Conservation (phyloP, 2,329 filamentous ascomycete species). For the Colletotrichum navitas region DNA sequence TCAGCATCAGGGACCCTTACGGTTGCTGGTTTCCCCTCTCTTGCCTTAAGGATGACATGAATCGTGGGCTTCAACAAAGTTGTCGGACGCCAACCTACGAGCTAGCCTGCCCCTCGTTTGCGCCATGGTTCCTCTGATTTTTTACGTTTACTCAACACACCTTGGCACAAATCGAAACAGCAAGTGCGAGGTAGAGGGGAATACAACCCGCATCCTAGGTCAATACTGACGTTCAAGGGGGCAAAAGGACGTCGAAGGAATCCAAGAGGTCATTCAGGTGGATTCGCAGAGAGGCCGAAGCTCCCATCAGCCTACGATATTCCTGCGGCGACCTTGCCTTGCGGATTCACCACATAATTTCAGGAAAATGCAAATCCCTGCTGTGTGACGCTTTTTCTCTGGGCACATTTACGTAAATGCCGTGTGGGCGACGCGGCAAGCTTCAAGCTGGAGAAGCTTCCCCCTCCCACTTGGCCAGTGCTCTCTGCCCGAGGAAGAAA, state of each 20-base stretch:
- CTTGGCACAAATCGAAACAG: background rate
- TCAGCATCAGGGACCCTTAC: constrained; percentile 13
- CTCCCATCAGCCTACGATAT: background rate
- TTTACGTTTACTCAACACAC: constrained; percentile 8
- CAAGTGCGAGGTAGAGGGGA: constrained; percentile 7
- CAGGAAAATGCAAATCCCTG: background rate
- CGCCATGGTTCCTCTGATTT: constrained; percentile 1
- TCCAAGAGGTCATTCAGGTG: background rate
- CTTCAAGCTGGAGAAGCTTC: constrained; percentile 1
- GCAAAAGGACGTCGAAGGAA: background rate
- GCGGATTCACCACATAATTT: background rate
- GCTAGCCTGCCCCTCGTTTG: background rate
- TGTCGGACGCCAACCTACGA: constrained; percentile 12
- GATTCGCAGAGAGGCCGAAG: background rate
- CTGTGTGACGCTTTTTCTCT: background rate
- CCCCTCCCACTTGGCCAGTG: constrained; percentile 12
- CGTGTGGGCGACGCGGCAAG: background rate
- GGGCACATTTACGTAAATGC: background rate
- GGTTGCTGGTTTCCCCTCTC: background rate
- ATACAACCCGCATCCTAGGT: background rate
- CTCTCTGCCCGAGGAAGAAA: background rate
- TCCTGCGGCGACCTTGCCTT: background rate
- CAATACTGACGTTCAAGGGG: background rate
- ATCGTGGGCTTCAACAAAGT: constrained; percentile 12
- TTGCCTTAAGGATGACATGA: constrained; percentile 12